Evolutionary conservation across 2,329 filamentous ascomycete species (phyloP), one percentile per base, ranked within the genome.

Genomic region (Fusarium humuli): DNA sequence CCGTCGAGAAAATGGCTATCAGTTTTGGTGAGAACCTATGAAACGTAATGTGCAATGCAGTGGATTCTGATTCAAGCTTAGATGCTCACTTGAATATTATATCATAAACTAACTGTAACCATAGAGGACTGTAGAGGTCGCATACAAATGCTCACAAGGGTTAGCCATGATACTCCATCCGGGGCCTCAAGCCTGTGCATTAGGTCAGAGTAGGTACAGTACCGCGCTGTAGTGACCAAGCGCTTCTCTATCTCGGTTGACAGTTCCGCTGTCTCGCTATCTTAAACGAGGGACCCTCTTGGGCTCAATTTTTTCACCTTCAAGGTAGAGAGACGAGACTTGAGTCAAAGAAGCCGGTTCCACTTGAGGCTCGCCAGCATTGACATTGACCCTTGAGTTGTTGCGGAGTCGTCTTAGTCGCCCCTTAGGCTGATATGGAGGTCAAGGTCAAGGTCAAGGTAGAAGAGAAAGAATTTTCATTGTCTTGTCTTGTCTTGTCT

Each of bases 341-440:
- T 7, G n/a, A 37, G 49, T 20, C 30, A 29, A 50, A 37, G 34
- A n/a, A n/a, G 34, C 34, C 34, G 34, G 34, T 67, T 57, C 72
- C 70, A 74, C 70, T 71, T 71, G 72, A 60, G 70, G 65, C 72
- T 74, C 61, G 47, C 45, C 32, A 67, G 60, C 56, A 49, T 67
- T 47, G 41, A 48, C 61, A 64, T 69, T 57, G 67, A 54, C 34
- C 41, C 53, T 65, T 65, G 32, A 23, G 34, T 44, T 50, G 22
- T 49, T 64, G 62, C 54, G 62, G 67, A 67, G 57, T 54, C 45
- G 30, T 48, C 42, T 37, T 44, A 54, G 46, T 47, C 29, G 44
- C 45, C 45, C 42, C 61, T 44, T 44, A n/a, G 34, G n/a, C 27
- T 34, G 34, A 20, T 25, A 37, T n/a, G 22, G 23, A 30, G 45